phyloP scores from a whole-genome alignment of 1,284 basidiomycete species.

The Ganoderma sinense region DNA sequence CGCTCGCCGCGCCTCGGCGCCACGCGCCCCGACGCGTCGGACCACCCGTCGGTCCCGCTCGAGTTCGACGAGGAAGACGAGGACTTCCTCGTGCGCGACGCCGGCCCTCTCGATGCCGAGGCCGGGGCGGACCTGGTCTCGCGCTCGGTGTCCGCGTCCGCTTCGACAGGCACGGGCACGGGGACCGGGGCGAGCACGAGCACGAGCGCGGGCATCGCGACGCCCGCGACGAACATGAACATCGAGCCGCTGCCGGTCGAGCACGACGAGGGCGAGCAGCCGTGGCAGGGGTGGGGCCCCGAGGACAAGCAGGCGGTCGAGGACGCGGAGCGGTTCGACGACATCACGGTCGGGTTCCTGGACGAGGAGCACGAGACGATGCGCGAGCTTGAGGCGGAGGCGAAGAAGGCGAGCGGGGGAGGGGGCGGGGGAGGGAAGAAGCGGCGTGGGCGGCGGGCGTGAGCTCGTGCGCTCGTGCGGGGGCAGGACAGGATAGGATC shows the following conservation, averaged over 20 bases:
- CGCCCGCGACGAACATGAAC: constrained; percentile 44
- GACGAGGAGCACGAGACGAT: constrained; percentile 57
- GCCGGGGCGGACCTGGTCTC: constrained; percentile 33
- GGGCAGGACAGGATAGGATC: too few species aligned
- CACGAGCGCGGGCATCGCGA: constrained; percentile 43
- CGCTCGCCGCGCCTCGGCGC: constrained; percentile 43
- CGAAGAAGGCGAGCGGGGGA: constrained; percentile 12
- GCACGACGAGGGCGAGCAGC: constrained; percentile 44
- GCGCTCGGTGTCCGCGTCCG: constrained; percentile 41
- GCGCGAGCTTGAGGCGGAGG: constrained; percentile 19
- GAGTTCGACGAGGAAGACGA: constrained; percentile 81
- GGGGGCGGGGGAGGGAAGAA: constrained; percentile 5
- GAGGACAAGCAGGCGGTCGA: constrained; percentile 65
- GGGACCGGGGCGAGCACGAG: constrained; percentile 20
- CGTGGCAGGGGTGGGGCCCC: constrained; percentile 57
- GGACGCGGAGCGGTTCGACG: constrained; percentile 71
- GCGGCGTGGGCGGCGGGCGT: constrained; percentile 16
- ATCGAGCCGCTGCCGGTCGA: constrained; percentile 40
- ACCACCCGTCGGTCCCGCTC: constrained; percentile 53
- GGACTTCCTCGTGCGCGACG: constrained; percentile 49
- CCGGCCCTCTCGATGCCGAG: neutral
- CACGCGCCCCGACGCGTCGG: constrained; percentile 26
- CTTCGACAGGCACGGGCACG: constrained; percentile 1
- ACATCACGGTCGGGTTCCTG: constrained; percentile 67
- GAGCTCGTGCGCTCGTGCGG: neutral